These are phyloP conservation scores for Hibiscus mutabilis DNA, from an alignment of 345 rosid species.

Conservation along the genomic window DNA sequence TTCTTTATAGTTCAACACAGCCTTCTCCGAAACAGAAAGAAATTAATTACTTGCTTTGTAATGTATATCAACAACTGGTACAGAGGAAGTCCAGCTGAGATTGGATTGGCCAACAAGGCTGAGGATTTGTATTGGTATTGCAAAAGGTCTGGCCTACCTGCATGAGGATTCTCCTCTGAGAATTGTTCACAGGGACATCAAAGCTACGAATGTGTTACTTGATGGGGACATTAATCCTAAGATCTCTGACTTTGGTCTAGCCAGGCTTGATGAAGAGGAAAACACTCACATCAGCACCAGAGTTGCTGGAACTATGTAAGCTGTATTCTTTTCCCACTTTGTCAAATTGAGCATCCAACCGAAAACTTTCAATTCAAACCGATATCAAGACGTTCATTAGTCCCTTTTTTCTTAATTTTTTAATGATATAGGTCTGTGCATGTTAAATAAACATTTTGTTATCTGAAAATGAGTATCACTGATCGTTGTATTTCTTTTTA, in stretches of 20 bases:
- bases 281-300: slow-evolving; percentile 66
- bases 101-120: slow-evolving; percentile 62
- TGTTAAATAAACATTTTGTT: too few species aligned
- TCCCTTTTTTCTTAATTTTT: too few species aligned
- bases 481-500: too few species aligned
- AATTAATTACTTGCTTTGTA: background rate
- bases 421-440: too few species aligned
- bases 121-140: slow-evolving; percentile 55
- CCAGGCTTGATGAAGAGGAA: slow-evolving; percentile 59
- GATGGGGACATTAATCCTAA: slow-evolving; percentile 45
- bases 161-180: slow-evolving; percentile 63
- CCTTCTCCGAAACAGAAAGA: background rate
- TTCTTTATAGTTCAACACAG: background rate
- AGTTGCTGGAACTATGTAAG: slow-evolving; percentile 63
- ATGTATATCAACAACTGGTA: slow-evolving; percentile 17
- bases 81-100: slow-evolving; percentile 31
- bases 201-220: slow-evolving; percentile 63
- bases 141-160: slow-evolving; percentile 56
- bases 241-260: slow-evolving; percentile 70
- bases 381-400: too few species aligned
- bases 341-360: too few species aligned
- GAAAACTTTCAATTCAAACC: background rate
- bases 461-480: too few species aligned
- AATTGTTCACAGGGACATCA: slow-evolving; percentile 71
- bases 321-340: background rate